Evolutionary conservation across 2,329 filamentous ascomycete genomes (phyloP), one percentile per base, ranked within the genome.

Genomic region (Talaromyces sp.): DNA sequence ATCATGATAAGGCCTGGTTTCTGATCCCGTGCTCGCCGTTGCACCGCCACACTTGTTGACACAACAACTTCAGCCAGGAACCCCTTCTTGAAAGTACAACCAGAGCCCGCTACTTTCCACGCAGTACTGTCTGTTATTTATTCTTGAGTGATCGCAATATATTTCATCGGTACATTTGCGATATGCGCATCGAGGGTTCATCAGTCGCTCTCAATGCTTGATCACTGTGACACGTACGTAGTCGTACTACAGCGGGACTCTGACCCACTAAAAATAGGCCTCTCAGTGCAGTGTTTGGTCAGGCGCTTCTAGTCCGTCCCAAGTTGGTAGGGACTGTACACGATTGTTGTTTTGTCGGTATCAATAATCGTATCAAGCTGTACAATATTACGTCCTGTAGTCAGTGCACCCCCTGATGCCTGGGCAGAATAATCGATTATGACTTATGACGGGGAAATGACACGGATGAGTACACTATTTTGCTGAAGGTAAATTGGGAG

Each of bases 1-100:
- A 63, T 63, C 61, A 50, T 63, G 61, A 63, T 63, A 63, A 63
- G 61, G 16, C 49, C 47, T 16, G 19, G 47, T 31, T 41, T 45
- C n/a, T 62, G 47, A 57, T 57, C 33, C 54, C 56, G 56, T 58
- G 56, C 19, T 58, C 56, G 3, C 14, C 31, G 35, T 37, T 52
- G 61, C 61, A 63, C 61, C 61, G 50, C 61, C 61, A 63, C 61
- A 57, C 33, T 33, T 57, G 60, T 33, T 43, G 35, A 43, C 33
- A 22, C 24, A 50, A 11, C 22, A 62, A 24, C 39, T 31, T 50
- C 24, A 31, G 13, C 22, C 22, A 50, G 33, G 24, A 61, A 27
- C 60, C 47, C 60, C 60, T 62, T 62, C 59, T 49, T 56, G 52
- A 24, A 24, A 14, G 49, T 10, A n/a, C 49, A 4, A n/a, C 47